Base-by-base conservation (phyloP, 257 asterid genomes). In the Verbena officinalis region DNA sequence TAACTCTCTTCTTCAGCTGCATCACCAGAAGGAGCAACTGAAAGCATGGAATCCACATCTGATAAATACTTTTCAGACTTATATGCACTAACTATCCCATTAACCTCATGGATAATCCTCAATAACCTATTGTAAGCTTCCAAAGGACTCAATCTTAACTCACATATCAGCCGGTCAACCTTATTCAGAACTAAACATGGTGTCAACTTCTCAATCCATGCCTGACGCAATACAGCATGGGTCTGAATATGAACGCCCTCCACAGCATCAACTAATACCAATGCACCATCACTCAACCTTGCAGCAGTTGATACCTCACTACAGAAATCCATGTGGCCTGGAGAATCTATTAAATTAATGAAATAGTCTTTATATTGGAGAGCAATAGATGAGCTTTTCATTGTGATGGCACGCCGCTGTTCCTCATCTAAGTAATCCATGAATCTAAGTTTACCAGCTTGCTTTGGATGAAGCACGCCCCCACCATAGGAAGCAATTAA, bases 201-300 rank as follows among this genome's bases (percentile, higher is more conserved):
- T 0, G 86, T 87, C 64, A 92, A 76, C 68, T 89, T 92, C 81
- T 92, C 98, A 67, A 92, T 89, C 97, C 97, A 89, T 11, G 97
- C 96, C 67, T 92, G 98, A 3, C 96, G 89, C 64, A 92, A 23
- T 27, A 92, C 97, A 0, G 98, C 98, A 54, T 89, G 98, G 4
- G 98, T 92, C 81, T 92, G 98, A 74, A 92, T 92, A 51, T 92
- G 98, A 75, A 92, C 98, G 30, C 97, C 98, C 67, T 92, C 98
- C 13, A 92, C 97, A 1, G 95, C 91, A 75, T 92, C 98, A 31
- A 92, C 98, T 51, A 92, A 75, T 2, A 92, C 84, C 61, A 92
- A 74, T 6, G 94, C 98, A 43, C 98, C 98, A 69, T 92, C 98
- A 48, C 97, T 92, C 86, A 92, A 78, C 64, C 98, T 83, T 0